Percentiles rank a stretch among this genome's conserved stretches.
Evolutionary conservation across 495 filamentous ascomycete genomes (phyloP).

Genomic region (Aspergillus panamensis): DNA sequence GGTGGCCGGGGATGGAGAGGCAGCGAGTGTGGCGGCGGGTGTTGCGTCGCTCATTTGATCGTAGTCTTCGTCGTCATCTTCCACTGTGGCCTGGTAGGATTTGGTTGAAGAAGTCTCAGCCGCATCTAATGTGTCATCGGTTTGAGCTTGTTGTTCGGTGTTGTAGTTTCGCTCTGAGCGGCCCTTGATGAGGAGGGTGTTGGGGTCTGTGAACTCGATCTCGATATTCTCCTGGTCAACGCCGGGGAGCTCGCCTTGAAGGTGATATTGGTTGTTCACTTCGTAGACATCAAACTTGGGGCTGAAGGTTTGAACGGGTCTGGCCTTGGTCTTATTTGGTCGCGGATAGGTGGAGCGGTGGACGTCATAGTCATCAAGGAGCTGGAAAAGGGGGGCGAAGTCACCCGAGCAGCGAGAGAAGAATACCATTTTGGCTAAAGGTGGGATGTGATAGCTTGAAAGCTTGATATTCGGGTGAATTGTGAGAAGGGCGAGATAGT

Average conservation of each 20-base stretch:
- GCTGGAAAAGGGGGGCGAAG: conserved; percentile 66
- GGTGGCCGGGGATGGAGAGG: conserved; percentile 3
- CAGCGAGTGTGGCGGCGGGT: conserved; percentile 1
- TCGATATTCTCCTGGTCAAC: conserved; percentile 70
- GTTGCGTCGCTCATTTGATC: conserved; percentile 32
- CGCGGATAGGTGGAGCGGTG: conserved; percentile 35
- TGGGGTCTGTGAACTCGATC: conserved; percentile 79
- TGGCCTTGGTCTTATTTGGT: conserved; percentile 19
- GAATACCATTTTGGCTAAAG: conserved; percentile 58
- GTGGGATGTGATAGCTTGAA: neutral
- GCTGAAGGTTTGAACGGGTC: conserved; percentile 47
- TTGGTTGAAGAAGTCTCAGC: conserved; percentile 28
- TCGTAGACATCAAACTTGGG: conserved; percentile 84
- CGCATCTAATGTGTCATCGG: conserved; percentile 18
- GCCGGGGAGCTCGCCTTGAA: conserved; percentile 87
- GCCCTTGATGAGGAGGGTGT: conserved; percentile 73
- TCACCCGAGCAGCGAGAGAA: conserved; percentile 53
- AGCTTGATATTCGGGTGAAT: conserved; percentile 5
- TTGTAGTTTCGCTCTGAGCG: conserved; percentile 56
- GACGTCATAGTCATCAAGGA: conserved; percentile 72
- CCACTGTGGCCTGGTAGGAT: conserved; percentile 58
- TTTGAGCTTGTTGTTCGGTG: neutral
- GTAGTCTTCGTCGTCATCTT: conserved; percentile 60
- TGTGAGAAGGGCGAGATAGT: conserved; percentile 4
- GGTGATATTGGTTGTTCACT: conserved; percentile 61